phyloP scores from a whole-genome alignment of 2,329 filamentous ascomycete genomes.

The Botryosphaeria dothidea region DNA sequence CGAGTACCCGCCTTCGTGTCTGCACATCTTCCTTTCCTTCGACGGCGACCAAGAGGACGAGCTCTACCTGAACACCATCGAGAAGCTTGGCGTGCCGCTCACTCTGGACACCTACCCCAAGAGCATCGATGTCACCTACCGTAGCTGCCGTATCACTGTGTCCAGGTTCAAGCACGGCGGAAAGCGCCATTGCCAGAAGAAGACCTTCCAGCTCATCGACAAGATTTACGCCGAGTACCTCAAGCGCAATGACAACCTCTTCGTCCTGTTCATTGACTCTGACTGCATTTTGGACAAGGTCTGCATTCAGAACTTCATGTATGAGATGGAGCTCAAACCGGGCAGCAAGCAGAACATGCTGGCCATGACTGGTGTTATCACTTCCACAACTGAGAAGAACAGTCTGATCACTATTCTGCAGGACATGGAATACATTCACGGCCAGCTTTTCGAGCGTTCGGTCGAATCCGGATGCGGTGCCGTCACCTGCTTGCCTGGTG shows the following conservation, averaged over 20 bases:
- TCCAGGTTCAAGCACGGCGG: constrained; percentile 92
- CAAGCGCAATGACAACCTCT: constrained; percentile 84
- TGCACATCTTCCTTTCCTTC: constrained; percentile 94
- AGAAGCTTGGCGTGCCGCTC: constrained; percentile 78
- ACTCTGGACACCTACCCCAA: constrained; percentile 77
- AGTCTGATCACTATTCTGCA: constrained; percentile 89
- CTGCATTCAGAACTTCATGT: constrained; percentile 96
- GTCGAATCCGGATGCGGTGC: constrained; percentile 93
- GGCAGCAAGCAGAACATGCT: constrained; percentile 91
- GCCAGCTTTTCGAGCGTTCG: constrained; percentile 91
- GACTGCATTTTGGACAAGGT: constrained; percentile 91
- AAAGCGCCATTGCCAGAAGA: constrained; percentile 91
- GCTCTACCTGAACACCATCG: constrained; percentile 81
- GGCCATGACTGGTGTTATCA: constrained; percentile 97
- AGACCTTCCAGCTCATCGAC: constrained; percentile 90
- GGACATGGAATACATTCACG: constrained; percentile 98
- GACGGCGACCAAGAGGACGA: constrained; percentile 90
- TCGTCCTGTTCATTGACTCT: constrained; percentile 95
- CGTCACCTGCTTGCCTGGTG: constrained; percentile 91
- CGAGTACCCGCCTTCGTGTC: constrained; percentile 88
- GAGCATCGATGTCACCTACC: constrained; percentile 88
- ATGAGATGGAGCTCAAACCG: constrained; percentile 96
- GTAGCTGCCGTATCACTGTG: constrained; percentile 79
- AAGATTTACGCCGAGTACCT: constrained; percentile 87
- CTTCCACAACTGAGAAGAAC: constrained; percentile 85